A percentile compares a stretch with the other conserved stretches of the same genome.
phyloP scores from a whole-genome alignment of 176 grass and related monocot genomes.

The Juncus inflexus region DNA sequence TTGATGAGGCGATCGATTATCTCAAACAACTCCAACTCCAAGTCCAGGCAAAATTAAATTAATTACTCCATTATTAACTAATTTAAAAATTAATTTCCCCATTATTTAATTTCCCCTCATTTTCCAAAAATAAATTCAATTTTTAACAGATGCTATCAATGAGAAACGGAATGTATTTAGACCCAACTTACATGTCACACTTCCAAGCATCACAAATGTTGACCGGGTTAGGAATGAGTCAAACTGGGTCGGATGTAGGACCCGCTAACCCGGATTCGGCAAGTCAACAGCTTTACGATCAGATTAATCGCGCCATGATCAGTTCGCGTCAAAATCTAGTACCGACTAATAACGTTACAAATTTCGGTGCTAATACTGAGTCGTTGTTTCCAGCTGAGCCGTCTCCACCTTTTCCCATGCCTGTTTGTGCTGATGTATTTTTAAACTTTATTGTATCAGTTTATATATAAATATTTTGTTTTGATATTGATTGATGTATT shows the following conservation, averaged over 20 bases:
- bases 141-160: slow-evolving; percentile 71
- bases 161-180: slow-evolving; percentile 85
- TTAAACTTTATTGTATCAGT: not conserved
- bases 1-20: slow-evolving; percentile 94
- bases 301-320: slow-evolving; percentile 28
- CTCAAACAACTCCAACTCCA: slow-evolving; percentile 97
- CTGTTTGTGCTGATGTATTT: slow-evolving; percentile 56
- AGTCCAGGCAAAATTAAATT: slow-evolving; percentile 60
- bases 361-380: slow-evolving; percentile 40
- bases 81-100: slow-evolving; percentile 2
- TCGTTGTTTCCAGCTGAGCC: slow-evolving; percentile 37
- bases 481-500: slow-evolving; percentile 6
- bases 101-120: not conserved
- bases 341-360: slow-evolving; percentile 37
- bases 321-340: slow-evolving; percentile 39
- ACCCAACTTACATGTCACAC: slow-evolving; percentile 61
- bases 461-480: not conserved
- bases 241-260: slow-evolving; percentile 36
- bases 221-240: slow-evolving; percentile 45
- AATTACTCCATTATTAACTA: not conserved
- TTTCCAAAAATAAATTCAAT: not conserved
- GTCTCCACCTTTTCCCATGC: slow-evolving; percentile 60
- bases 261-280: slow-evolving; percentile 58
- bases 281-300: slow-evolving; percentile 44
- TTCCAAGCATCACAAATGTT: slow-evolving; percentile 72